phyloP scores from a whole-genome alignment of 2,329 filamentous ascomycete species.

The Arthrobotrys megalospora region DNA sequence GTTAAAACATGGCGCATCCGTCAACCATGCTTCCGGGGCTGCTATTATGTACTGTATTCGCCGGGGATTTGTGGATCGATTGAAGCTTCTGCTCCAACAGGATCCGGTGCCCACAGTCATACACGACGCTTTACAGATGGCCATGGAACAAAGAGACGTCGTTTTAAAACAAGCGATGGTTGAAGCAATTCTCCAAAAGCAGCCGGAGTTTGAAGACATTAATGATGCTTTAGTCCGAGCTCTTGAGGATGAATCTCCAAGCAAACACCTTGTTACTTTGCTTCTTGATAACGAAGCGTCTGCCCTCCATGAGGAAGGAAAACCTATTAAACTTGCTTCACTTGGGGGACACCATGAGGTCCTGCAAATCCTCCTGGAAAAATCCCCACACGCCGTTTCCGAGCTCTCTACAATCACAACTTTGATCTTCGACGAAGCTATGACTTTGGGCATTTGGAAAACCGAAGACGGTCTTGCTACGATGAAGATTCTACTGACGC shows the following conservation, averaged over 20 bases:
- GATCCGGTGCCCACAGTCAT: conserved; percentile 20
- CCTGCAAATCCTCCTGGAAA: conserved; percentile 26
- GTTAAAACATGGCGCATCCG: conserved; percentile 47
- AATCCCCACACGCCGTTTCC: not conserved
- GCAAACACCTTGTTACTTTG: conserved; percentile 43
- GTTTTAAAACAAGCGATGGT: conserved; percentile 33
- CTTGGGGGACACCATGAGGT: conserved; percentile 44
- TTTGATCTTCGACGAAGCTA: conserved; percentile 49
- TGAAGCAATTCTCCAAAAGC: conserved; percentile 35
- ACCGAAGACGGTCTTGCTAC: conserved; percentile 51
- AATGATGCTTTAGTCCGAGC: conserved; percentile 49
- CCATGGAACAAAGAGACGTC: conserved; percentile 40
- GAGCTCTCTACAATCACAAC: conserved; percentile 34
- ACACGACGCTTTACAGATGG: conserved; percentile 46
- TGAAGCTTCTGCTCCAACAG: conserved; percentile 43
- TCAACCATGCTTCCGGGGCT: conserved; percentile 51
- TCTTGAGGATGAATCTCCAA: conserved; percentile 39
- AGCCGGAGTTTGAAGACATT: conserved; percentile 45
- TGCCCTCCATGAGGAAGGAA: conserved; percentile 45
- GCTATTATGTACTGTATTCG: conserved; percentile 45
- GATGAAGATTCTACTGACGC: conserved; percentile 36
- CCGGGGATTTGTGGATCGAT: conserved; percentile 23
- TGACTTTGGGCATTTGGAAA: conserved; percentile 53
- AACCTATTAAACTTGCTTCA: conserved; percentile 39
- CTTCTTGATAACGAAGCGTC: conserved; percentile 48